phyloP scores from a whole-genome alignment of 2,329 filamentous ascomycete genomes.

The Penicillium sp. region DNA sequence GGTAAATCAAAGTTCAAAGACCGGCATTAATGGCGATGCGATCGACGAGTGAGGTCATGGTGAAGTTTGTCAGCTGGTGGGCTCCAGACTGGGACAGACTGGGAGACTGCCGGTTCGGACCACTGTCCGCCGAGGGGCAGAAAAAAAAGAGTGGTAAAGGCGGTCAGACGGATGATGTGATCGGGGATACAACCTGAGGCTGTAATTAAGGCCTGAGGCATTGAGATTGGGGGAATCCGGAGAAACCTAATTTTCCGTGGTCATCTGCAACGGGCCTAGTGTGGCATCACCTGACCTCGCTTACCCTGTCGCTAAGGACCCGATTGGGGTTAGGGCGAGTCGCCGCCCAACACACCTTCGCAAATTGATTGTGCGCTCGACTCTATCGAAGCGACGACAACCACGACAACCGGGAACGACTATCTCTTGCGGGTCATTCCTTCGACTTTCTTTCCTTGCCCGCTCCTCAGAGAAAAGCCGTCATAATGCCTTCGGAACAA shows the following conservation, averaged over 20 bases:
- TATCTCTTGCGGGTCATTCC: conserved; percentile 40
- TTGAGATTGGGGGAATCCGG: too few relatives aligned
- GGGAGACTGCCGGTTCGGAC: conserved; percentile 24
- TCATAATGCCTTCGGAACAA: conserved; percentile 84
- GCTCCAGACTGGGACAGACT: conserved; percentile 10
- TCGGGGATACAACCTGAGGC: background rate
- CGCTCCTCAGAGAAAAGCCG: conserved; percentile 47
- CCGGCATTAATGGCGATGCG: conserved; percentile 1
- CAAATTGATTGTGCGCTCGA: conserved; percentile 42
- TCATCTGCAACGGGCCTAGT: conserved; percentile 17
- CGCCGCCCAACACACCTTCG: conserved; percentile 35
- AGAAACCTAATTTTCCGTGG: background rate
- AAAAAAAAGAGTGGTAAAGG: background rate
- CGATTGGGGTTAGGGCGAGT: conserved; percentile 36
- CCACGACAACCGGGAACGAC: conserved; percentile 43
- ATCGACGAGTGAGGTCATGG: conserved; percentile 19
- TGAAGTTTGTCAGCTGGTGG: conserved; percentile 22
- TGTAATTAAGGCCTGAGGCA: background rate
- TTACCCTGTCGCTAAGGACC: conserved; percentile 42
- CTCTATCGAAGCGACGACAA: conserved; percentile 43
- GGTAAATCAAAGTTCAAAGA: conserved; percentile 1
- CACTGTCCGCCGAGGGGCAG: conserved; percentile 32
- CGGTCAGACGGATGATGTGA: conserved; percentile 15
- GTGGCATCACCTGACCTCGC: conserved; percentile 33
- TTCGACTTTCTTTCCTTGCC: conserved; percentile 43